These are phyloP conservation scores for Pulveroboletus frians DNA, from an alignment of 768 basidiomycete genomes.

Conservation along the genomic window DNA sequence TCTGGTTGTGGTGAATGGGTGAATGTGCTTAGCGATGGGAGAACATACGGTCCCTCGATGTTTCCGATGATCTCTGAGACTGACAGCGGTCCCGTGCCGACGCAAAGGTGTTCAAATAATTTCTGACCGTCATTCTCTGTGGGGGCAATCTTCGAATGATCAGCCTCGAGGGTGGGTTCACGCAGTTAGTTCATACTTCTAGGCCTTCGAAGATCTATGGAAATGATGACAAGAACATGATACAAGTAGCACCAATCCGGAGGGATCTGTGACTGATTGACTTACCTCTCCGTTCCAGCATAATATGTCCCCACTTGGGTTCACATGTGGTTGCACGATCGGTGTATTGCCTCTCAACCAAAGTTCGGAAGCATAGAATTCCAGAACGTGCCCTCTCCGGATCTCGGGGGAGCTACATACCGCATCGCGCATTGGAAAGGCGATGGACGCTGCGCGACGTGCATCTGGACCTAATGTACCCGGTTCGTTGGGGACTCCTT, in stretches of 20 bases:
- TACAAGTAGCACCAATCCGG: background rate
- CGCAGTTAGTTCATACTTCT: slow-evolving; percentile 40
- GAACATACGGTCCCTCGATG: slow-evolving; percentile 79
- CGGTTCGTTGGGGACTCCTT: background rate
- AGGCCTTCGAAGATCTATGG: slow-evolving; percentile 70
- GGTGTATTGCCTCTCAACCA: slow-evolving; percentile 56
- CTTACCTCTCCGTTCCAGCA: slow-evolving; percentile 86
- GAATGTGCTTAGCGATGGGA: background rate
- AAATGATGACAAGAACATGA: background rate
- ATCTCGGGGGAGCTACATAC: background rate
- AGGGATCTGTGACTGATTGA: slow-evolving; percentile 1
- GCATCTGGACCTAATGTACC: slow-evolving; percentile 58
- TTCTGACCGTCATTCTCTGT: slow-evolving; percentile 72
- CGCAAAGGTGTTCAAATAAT: slow-evolving; percentile 35
- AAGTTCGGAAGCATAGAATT: slow-evolving; percentile 73
- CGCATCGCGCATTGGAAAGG: slow-evolving; percentile 10
- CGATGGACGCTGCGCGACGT: slow-evolving; percentile 34
- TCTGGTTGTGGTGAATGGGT: slow-evolving; percentile 32
- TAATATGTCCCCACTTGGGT: slow-evolving; percentile 48
- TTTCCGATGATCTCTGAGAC: slow-evolving; percentile 48
- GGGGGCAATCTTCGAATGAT: slow-evolving; percentile 42
- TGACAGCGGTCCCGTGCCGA: slow-evolving; percentile 29
- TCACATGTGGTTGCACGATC: slow-evolving; percentile 64
- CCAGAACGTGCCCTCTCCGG: slow-evolving; percentile 24
- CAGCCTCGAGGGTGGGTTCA: background rate